Evolutionary conservation across 805 yeast genomes (phyloP), one percentile per base, ranked within the genome.

Genomic region (Metschnikowia henanensis): DNA sequence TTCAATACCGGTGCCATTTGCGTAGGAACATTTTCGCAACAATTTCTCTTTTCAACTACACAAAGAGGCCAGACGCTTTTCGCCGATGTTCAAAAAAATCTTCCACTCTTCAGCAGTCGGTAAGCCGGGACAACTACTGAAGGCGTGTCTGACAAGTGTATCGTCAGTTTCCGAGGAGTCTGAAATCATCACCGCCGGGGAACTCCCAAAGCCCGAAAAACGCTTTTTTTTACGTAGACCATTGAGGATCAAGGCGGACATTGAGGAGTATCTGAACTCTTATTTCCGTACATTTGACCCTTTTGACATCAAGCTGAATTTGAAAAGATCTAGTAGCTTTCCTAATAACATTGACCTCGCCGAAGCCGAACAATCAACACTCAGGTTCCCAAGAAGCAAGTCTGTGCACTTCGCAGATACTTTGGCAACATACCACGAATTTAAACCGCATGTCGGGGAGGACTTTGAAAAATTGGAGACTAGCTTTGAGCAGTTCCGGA

Each of bases 351-450:
- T 43, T 13, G 34, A 35, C 8, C 25, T 17, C 15, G 39, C 30
- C 9, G 35, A 28, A 5, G 13, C 25, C 16, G 39, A 38, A 5
- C 22, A 22, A 12, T 4, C 35, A 5, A 18, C 42, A 5, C 35
- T 33, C 22, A 22, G 21, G 6, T 6, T 50, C 12, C 50, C 53
- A 9, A 38, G 47, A 30, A 51, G 55, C 39, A 49, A 50, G 38
- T 51, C 55, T 13, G 55, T 51, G 12, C 55, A 51, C 34, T 51
- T 51, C 26, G 55, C 51, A 12, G 53, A 51, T 12, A 37, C 46
- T 19, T 36, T 48, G 30, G 36, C 44, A 29, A 48, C 46, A 17
- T 41, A 43, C 30, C 51, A 44, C 36, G 50, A 44, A 36, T 43
- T 43, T 28, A 37, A 37, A 33, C 39, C 43, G 1, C 28, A 21